A percentile compares a stretch with the other conserved stretches of the same genome.
Evolutionary conservation across 192 early-diverging fungal genomes (phyloP).

Genomic region (Kappamyces sp.): DNA sequence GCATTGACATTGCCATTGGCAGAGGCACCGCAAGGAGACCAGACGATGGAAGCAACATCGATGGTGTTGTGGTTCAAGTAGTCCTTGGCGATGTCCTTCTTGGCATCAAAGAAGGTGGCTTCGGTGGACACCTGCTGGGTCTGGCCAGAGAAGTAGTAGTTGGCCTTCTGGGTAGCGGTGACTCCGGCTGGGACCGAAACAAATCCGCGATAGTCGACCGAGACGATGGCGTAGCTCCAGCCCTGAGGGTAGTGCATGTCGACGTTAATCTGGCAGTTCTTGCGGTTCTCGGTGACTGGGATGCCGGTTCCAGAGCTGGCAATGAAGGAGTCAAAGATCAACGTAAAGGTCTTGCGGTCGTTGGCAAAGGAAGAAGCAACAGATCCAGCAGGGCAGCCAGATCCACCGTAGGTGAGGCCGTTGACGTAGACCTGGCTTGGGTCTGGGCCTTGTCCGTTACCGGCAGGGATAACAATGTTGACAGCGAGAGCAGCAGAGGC

Average conservation of each 20-base stretch:
- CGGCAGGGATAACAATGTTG: too few species aligned
- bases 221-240: conserved; percentile 13
- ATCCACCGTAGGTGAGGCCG: conserved; percentile 6
- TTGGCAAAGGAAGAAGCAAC: conserved; percentile 1
- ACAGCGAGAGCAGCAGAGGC: conserved; percentile 4
- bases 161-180: conserved; percentile 9
- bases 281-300: conserved; percentile 16
- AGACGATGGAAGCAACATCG: conserved; percentile 17
- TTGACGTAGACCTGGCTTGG: conserved; percentile 8
- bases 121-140: neutral
- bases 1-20: conserved; percentile 26
- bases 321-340: conserved; percentile 26
- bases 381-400: conserved; percentile 1
- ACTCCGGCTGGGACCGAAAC: conserved; percentile 2
- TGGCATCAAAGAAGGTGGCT: conserved; percentile 1
- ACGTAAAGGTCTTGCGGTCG: conserved; percentile 21
- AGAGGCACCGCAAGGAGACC: conserved; percentile 26
- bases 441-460: neutral
- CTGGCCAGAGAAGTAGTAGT: conserved; percentile 20
- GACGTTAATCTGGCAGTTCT: conserved; percentile 21
- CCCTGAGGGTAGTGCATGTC: conserved; percentile 8
- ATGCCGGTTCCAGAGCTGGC: conserved; percentile 19
- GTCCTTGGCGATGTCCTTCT: neutral
- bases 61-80: conserved; percentile 21
- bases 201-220: conserved; percentile 6